These are phyloP conservation scores for Xylariaceae sp. DNA, from an alignment of 2,329 filamentous ascomycete species.

Conservation along the genomic window DNA sequence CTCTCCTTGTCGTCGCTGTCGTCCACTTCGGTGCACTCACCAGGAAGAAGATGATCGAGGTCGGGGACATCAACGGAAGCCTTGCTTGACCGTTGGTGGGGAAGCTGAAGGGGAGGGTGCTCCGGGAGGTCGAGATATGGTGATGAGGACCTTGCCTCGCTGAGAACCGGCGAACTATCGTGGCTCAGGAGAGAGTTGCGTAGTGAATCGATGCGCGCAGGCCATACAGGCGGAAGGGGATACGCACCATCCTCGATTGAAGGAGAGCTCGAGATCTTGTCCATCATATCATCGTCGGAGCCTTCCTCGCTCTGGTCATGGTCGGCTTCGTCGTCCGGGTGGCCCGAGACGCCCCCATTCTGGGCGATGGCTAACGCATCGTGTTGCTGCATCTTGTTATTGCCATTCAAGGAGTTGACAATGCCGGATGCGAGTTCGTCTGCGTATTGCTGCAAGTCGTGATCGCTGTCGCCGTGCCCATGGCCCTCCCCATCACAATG, in stretches of 20 bases:
- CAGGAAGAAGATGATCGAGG: slow-evolving; percentile 43
- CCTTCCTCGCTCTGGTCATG: slow-evolving; percentile 64
- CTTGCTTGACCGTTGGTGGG: slow-evolving; percentile 31
- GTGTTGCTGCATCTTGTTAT: slow-evolving; percentile 43
- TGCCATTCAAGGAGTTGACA: slow-evolving; percentile 35
- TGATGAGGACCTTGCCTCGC: slow-evolving; percentile 37
- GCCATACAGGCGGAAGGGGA: slow-evolving; percentile 40
- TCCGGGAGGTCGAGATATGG: slow-evolving; percentile 38
- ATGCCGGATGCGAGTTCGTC: slow-evolving; percentile 41
- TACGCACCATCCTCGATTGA: slow-evolving; percentile 99
- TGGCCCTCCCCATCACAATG: slow-evolving; percentile 30
- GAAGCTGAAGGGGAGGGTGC: slow-evolving; percentile 26
- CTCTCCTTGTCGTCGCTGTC: slow-evolving; percentile 32
- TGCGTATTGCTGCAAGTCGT: slow-evolving; percentile 41
- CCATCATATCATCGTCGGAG: slow-evolving; percentile 89
- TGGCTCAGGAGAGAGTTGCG: slow-evolving; percentile 28
- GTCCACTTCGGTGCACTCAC: slow-evolving; percentile 39
- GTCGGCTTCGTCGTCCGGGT: slow-evolving; percentile 54
- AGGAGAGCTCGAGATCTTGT: slow-evolving; percentile 96
- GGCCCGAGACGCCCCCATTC: slow-evolving; percentile 49
- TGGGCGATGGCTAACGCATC: slow-evolving; percentile 57
- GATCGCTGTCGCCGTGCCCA: slow-evolving; percentile 29
- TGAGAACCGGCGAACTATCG: slow-evolving; percentile 28
- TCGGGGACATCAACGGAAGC: slow-evolving; percentile 24
- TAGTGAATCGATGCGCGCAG: slow-evolving; percentile 40